A percentile compares a stretch with the other conserved stretches of the same genome.
Conservation (phyloP, 305 asterid species). For the Nicotiana rustica region DNA sequence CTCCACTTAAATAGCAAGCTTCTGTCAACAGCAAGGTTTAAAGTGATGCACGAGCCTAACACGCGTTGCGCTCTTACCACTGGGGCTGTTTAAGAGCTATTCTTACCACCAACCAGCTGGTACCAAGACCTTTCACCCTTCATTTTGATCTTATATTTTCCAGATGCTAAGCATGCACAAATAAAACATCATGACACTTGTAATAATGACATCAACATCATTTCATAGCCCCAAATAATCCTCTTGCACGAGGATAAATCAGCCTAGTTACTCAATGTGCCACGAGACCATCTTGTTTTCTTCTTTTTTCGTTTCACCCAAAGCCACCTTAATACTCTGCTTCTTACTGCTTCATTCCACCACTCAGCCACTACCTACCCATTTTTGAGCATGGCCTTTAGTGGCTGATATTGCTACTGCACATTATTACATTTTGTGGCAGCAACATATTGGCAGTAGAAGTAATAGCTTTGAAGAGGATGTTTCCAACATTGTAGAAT, state of each 20-base stretch:
- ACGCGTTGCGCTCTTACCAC: too few relatives aligned
- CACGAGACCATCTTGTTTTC: too few relatives aligned
- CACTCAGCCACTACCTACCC: not conserved
- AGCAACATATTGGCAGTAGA: not conserved
- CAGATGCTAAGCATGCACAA: not conserved
- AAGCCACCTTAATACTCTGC: not conserved
- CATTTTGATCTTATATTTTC: not conserved
- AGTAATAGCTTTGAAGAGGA: not conserved
- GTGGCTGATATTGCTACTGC: conserved; percentile 26
- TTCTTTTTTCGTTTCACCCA: too few relatives aligned
- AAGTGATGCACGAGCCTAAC: too few relatives aligned
- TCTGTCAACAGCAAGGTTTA: too few relatives aligned
- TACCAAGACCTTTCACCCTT: not conserved
- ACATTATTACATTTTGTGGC: not conserved
- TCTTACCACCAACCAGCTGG: not conserved
- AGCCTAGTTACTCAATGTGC: too few relatives aligned
- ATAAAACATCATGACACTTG: too few relatives aligned
- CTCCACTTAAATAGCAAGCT: too few relatives aligned
- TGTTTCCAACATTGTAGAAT: not conserved
- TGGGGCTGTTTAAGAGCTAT: not conserved
- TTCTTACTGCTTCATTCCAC: not conserved
- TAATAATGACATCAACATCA: too few relatives aligned
- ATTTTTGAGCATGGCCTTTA: not conserved
- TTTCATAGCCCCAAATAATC: too few relatives aligned
- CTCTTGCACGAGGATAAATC: too few relatives aligned